Evolutionary conservation across 129 eudicot species (phyloP).

Genomic region (Apium graveolens): DNA sequence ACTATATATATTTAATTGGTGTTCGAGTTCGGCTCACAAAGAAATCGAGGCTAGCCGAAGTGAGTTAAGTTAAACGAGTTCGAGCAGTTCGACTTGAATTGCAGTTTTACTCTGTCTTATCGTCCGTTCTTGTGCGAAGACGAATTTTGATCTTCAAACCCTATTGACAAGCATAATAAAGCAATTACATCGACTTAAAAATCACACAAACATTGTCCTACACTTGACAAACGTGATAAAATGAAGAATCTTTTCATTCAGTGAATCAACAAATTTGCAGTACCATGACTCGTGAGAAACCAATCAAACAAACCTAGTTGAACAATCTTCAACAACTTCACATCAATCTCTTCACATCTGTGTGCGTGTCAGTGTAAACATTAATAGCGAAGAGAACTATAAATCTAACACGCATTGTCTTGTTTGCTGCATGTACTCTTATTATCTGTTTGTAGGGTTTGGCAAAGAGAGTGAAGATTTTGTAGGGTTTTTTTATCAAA

Average conservation of each 20-base stretch:
- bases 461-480: neutral
- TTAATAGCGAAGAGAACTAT: neutral
- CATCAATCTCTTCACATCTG: neutral
- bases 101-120: too few relatives aligned
- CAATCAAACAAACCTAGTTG: neutral
- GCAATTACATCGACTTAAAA: too few relatives aligned
- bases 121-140: too few relatives aligned
- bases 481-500: conserved; percentile 8
- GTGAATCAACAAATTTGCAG: neutral
- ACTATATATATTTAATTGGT: too few relatives aligned
- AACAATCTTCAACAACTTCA: neutral
- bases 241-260: neutral
- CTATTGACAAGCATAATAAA: too few relatives aligned
- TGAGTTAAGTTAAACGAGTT: too few relatives aligned
- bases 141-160: too few relatives aligned
- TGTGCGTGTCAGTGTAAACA: neutral
- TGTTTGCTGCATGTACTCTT: conserved; percentile 3
- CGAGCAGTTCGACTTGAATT: too few relatives aligned
- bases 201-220: too few relatives aligned
- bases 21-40: too few relatives aligned
- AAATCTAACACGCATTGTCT: neutral
- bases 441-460: neutral
- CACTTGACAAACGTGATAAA: too few relatives aligned
- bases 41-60: too few relatives aligned
- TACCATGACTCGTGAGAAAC: neutral